Evolutionary conservation across 1,284 basidiomycete species (phyloP), one percentile per base, ranked within the genome.

Genomic region (Sparassis latifolia): DNA sequence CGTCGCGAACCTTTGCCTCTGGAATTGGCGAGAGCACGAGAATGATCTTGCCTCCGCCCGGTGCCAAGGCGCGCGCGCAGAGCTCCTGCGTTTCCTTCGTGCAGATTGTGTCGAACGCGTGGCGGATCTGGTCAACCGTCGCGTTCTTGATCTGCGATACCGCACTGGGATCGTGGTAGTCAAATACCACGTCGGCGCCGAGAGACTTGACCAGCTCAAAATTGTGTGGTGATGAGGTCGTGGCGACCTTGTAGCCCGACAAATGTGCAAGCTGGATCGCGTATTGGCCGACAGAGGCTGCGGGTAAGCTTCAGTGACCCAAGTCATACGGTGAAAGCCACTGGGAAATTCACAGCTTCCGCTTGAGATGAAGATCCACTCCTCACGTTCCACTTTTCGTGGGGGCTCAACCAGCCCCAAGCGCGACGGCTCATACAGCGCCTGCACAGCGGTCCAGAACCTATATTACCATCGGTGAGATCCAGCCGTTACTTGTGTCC

Each of bases 261-360:
- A 70, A 51, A 50, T 70, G 69, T 32, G 70, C 70, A 33, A 77
- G 65, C 56, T 76, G 73, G 38, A 76, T 60, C 1, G 70, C 71
- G 57, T 66, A 73, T 29, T 69, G 61, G 3, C 76, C 75, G 38
- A 77, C 74, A 27, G 57, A 55, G 31, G 60, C 61, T 59, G n/a
- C n/a, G 29, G 28, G 41, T n/a, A 27, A 10, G 10, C 7, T 27
- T 27, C 9, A 2, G 4, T 40, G 4, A n/a, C 10, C 10, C 6
- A 5, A 28, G 29, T 32, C 10, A 48, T 20, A 9, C 7, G 9
- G 20, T 12, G 4, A 2, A 20, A n/a, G 32, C 2, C 33, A 20
- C 31, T 33, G 5, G 33, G 9, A n/a, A n/a, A 53, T 63, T 52
- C 43, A 64, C 64, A 57, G 46, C 63, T 65, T 33, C 66, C 68